Evolutionary conservation across 2,329 filamentous ascomycete species (phyloP).

Genomic region (Trichoderma lentiforme): DNA sequence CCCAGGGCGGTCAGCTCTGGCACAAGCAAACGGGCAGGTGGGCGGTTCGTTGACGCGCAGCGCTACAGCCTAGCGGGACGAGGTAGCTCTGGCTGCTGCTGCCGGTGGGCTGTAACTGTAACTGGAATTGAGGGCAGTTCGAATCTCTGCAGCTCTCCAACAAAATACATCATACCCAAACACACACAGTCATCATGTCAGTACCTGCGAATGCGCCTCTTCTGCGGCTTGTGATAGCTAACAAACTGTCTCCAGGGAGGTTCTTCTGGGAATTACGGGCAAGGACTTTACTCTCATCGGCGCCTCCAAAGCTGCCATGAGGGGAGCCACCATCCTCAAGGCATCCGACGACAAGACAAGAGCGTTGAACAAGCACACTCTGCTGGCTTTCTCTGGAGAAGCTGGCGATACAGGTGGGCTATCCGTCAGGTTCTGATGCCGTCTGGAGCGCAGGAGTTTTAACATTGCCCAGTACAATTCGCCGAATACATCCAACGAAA

Average conservation of each 20-base stretch:
- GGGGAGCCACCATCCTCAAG: constrained; percentile 94
- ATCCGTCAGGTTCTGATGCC: neutral
- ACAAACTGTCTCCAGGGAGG: constrained; percentile 65
- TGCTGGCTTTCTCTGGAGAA: constrained; percentile 95
- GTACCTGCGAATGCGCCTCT: neutral
- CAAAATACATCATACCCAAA: constrained; percentile 12
- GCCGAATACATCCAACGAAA: constrained; percentile 99
- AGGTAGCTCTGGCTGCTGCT: constrained; percentile 11
- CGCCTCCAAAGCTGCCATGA: constrained; percentile 96
- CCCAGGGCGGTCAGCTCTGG: constrained; percentile 32
- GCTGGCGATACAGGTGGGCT: constrained; percentile 84
- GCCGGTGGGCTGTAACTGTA: constrained; percentile 10
- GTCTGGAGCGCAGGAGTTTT: constrained; percentile 20
- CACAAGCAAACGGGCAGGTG: constrained; percentile 29
- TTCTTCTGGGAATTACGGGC: constrained; percentile 95
- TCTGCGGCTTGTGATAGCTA: neutral
- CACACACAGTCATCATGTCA: constrained; percentile 18
- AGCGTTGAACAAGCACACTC: constrained; percentile 83
- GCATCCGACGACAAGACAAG: constrained; percentile 95
- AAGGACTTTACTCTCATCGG: constrained; percentile 99
- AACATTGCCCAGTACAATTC: constrained; percentile 76
- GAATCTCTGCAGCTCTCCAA: constrained; percentile 22
- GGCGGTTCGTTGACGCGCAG: constrained; percentile 35
- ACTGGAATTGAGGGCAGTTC: neutral
- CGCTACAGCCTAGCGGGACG: constrained; percentile 35